A percentile compares a stretch with the other conserved stretches of the same genome.
Evolutionary conservation across 352 stramenopile genomes (phyloP).

Genomic region (Globisporangium recalcitrans): DNA sequence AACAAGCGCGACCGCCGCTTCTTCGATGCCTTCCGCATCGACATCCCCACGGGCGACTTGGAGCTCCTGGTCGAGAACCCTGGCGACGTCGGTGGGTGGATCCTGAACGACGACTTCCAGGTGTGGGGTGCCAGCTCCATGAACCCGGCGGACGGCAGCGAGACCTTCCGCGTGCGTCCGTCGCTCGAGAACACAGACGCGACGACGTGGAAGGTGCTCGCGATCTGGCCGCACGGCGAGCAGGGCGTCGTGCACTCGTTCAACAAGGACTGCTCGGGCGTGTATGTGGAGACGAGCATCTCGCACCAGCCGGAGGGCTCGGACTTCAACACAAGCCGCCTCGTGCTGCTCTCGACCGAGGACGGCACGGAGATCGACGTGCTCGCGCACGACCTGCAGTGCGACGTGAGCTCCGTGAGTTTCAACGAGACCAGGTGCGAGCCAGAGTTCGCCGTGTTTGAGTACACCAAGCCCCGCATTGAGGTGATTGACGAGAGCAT

Average conservation of each 20-base stretch:
- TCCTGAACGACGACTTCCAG: constrained; percentile 27
- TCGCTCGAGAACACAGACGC: constrained; percentile 16
- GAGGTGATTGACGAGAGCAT: constrained; percentile 28
- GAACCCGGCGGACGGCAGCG: constrained; percentile 21
- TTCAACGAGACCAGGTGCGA: constrained; percentile 25
- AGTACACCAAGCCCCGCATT: constrained; percentile 32
- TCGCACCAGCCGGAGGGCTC: constrained; percentile 15
- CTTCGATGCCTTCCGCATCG: constrained; percentile 30
- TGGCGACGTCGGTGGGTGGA: constrained; percentile 23
- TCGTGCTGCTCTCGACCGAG: constrained; percentile 32
- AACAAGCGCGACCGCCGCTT: constrained; percentile 30
- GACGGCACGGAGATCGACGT: constrained; percentile 28
- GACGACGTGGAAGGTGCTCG: constrained; percentile 28
- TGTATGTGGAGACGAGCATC: constrained; percentile 38
- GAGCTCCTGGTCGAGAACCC: constrained; percentile 29
- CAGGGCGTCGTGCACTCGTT: constrained; percentile 20
- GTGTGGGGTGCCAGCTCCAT: constrained; percentile 18
- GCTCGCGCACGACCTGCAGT: constrained; percentile 24
- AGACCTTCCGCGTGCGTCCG: constrained; percentile 23
- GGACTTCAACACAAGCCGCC: constrained; percentile 30
- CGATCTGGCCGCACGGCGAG: constrained; percentile 35
- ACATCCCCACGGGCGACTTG: constrained; percentile 24
- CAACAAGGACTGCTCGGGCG: constrained; percentile 24
- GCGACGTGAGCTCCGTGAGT: constrained; percentile 24
- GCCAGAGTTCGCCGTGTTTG: constrained; percentile 27